Evolutionary conservation across 345 rosid genomes (phyloP), one percentile per base, ranked within the genome.

Genomic region (Gossypium rotundifolium): DNA sequence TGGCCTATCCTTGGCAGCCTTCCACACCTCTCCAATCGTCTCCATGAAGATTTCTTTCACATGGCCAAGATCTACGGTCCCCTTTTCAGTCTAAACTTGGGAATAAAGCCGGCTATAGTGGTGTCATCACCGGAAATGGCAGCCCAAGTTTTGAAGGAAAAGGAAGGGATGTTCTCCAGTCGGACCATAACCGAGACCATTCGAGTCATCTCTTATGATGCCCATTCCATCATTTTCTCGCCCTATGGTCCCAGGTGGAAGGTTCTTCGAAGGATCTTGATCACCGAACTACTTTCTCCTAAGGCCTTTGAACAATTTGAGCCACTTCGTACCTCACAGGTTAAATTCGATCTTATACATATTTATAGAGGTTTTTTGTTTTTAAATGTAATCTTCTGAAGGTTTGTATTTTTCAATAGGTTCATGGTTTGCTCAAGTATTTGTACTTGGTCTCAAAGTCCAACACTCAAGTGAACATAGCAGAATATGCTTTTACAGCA

Each of bases 231-330:
- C 44, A 16, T 76, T 33, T 76, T 76, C 33, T 69, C 79, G 1
- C 79, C 79, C 0, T 76, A 76, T 23, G 74, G 74, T 13, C 69
- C 74, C 8, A 69, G 68, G 12, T 76, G 79, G 79, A 76, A 76
- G 74, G 52, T 55, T 29, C 79, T 76, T 11, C 60, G 74, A 29
- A 18, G 74, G 42, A 70, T 76, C 61, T 22, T 76, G 68, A 69
- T 76, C 18, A 49, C 79, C 3, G 74, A 76, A 46, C 6, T 76
- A 4, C 11, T 76, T 11, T 76, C 79, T 14, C 46, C 74, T 0
- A 76, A 60, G 53, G 79, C 79, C 7, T 70, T 75, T 58, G 73
- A 67, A 17, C 54, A 17, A 2, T 67, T 75, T 17, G 67, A 75
- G 58, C 29, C 73, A 10, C 22, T 75, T 45, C 67, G 78, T 23